Conservation (phyloP, 768 basidiomycete genomes). For the Pisolithus marmoratus region DNA sequence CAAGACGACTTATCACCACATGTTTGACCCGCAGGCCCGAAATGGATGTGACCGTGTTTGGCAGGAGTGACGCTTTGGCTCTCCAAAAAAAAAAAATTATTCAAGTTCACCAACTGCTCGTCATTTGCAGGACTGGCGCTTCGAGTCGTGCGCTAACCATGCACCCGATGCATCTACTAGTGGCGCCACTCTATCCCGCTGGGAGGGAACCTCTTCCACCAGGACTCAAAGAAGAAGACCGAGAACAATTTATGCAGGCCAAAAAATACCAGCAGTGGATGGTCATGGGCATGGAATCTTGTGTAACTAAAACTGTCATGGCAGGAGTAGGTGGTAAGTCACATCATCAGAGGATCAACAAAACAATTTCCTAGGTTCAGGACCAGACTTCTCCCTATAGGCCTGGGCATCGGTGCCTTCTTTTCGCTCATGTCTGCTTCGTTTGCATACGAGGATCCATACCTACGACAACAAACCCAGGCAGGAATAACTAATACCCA, state of each 20-base stretch:
- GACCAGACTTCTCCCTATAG: constrained; percentile 34
- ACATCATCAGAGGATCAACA: neutral
- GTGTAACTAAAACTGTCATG: constrained; percentile 74
- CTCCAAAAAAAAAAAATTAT: neutral
- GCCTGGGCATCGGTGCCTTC: constrained; percentile 89
- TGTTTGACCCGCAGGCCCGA: neutral
- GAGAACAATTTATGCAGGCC: constrained; percentile 55
- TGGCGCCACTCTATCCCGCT: constrained; percentile 74
- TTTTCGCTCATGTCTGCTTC: constrained; percentile 95
- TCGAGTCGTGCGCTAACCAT: constrained; percentile 7
- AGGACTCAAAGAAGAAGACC: constrained; percentile 77
- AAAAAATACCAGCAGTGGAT: constrained; percentile 77
- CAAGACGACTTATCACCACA: neutral
- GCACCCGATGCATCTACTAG: constrained; percentile 27
- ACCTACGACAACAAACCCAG: constrained; percentile 60
- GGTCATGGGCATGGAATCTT: constrained; percentile 74
- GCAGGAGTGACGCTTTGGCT: neutral
- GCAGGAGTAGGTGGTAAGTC: constrained; percentile 78
- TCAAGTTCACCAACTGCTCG: too few species aligned
- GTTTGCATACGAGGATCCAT: constrained; percentile 92
- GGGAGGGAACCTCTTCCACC: constrained; percentile 86
- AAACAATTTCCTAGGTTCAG: constrained; percentile 2
- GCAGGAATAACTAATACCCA: constrained; percentile 57
- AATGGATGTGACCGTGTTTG: neutral
- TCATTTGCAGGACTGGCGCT: too few species aligned